A percentile compares a stretch with the other conserved stretches of the same genome.
Conservation (phyloP, 2,329 filamentous ascomycete genomes). For the Pseudogymnoascus sp. region DNA sequence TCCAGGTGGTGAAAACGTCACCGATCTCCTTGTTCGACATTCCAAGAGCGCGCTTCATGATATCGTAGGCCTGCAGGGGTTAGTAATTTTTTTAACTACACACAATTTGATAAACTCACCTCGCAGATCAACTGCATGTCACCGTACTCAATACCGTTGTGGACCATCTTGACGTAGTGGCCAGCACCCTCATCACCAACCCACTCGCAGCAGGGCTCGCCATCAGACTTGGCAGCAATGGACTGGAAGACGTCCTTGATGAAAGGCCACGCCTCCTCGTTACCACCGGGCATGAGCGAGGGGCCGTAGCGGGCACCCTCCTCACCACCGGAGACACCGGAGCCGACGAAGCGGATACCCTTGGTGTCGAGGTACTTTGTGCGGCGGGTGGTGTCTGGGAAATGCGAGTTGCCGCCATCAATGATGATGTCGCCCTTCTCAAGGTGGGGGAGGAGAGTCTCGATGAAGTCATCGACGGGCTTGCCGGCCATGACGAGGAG, state of each 20-base stretch:
- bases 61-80: slow-evolving; percentile 78
- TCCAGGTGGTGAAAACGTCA: slow-evolving; percentile 92
- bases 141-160: slow-evolving; percentile 99
- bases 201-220: slow-evolving; percentile 98
- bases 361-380: slow-evolving; percentile 80
- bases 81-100: background rate
- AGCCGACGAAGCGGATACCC: slow-evolving; percentile 92
- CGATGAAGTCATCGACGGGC: slow-evolving; percentile 98
- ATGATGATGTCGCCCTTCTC: slow-evolving; percentile 96
- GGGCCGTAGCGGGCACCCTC: slow-evolving; percentile 97
- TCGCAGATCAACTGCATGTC: slow-evolving; percentile 99
- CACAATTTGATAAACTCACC: slow-evolving; percentile 47
- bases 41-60: slow-evolving; percentile 96
- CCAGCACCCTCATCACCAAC: slow-evolving; percentile 98
- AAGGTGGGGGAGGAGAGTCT: slow-evolving; percentile 79
- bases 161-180: slow-evolving; percentile 99
- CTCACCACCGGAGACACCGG: slow-evolving; percentile 97
- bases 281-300: slow-evolving; percentile 97
- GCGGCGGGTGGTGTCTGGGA: slow-evolving; percentile 96
- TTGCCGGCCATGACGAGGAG: slow-evolving; percentile 97
- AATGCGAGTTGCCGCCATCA: slow-evolving; percentile 98
- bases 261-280: slow-evolving; percentile 94
- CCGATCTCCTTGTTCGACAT: slow-evolving; percentile 90
- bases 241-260: slow-evolving; percentile 99
- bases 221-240: slow-evolving; percentile 95